Base-by-base conservation (phyloP, 2,329 filamentous ascomycete genomes). In the Botryosphaeria dothidea region DNA sequence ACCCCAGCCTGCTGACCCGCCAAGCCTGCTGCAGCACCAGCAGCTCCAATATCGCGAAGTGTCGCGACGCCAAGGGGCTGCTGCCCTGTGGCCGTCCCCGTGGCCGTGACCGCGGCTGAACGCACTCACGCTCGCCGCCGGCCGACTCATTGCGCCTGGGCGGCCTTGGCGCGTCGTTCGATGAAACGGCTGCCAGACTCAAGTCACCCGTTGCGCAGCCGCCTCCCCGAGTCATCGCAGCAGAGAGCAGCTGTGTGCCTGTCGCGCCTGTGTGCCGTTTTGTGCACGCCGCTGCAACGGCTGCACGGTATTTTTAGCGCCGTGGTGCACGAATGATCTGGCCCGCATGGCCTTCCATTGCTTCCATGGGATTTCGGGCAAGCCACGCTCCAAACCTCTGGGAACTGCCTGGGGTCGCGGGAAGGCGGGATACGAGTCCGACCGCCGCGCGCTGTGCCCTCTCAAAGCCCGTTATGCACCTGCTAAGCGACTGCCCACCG, bases 161-260 rank as follows among this genome's bases (percentile, higher is more conserved):
- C 54, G 31, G 54, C 54, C 54, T 45, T 58, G 36, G 54, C 52
- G 34, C 46, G 54, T 58, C 54, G 54, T 43, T 58, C 54, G 54
- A 58, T 58, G 54, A 58, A 58, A 58, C 54, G 36, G 54, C 54
- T 58, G 54, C 31, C 54, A 58, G 54, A 58, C 54, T 58, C 52
- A 56, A n/a, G 52, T 56, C 34, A 34, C 34, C 52, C 52, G 52
- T 23, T 27, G 34, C 34, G 52, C 52, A 38, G 54, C 54, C 54
- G 36, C 38, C 54, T 58, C 54, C 54, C 54, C 54, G 54, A 58
- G 54, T 45, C 54, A 58, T 43, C 54, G 45, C 45, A 15, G 45
- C 19, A 11, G 45, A n/a, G 19, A 9, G 19, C 19, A 1, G 52
- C 31, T 23, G 52, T n/a, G 31, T 41, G 34, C 31, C 29, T 21